Evolutionary conservation across 2,329 filamentous ascomycete species (phyloP).

Genomic region (Botrytis pseudocinerea): DNA sequence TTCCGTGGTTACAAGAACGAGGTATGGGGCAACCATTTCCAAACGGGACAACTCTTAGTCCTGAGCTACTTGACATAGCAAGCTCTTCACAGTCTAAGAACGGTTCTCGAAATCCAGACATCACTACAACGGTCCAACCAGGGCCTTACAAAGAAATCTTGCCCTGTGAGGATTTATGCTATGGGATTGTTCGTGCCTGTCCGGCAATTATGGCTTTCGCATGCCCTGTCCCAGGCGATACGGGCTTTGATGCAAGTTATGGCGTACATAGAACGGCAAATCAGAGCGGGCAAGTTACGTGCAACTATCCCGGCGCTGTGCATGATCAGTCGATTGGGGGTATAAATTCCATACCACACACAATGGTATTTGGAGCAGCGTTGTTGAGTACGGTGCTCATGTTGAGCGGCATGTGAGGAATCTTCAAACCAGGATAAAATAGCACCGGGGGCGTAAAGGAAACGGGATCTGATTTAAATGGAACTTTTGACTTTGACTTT

Average conservation of each 20-base stretch:
- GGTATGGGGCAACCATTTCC: constrained; percentile 71
- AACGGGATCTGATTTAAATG: constrained; percentile 22
- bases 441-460: constrained; percentile 34
- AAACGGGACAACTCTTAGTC: constrained; percentile 60
- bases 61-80: constrained; percentile 39
- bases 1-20: constrained; percentile 57
- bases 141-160: constrained; percentile 94
- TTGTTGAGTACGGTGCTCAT: constrained; percentile 31
- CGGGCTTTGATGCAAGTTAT: constrained; percentile 52
- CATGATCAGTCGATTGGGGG: constrained; percentile 53
- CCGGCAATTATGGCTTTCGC: constrained; percentile 72
- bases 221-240: constrained; percentile 59
- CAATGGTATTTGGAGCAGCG: constrained; percentile 25
- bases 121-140: constrained; percentile 70
- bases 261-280: constrained; percentile 37
- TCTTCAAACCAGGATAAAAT: constrained; percentile 22
- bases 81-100: constrained; percentile 44
- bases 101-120: constrained; percentile 66
- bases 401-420: constrained; percentile 26
- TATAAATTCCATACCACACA: constrained; percentile 51
- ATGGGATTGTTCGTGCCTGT: constrained; percentile 80
- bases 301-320: constrained; percentile 63
- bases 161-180: constrained; percentile 86
- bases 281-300: constrained; percentile 45
- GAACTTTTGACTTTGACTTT: constrained; percentile 3